These are phyloP conservation scores for Salicornia ramosissima DNA, from an alignment of 148 eudicot genomes.

Conservation along the genomic window DNA sequence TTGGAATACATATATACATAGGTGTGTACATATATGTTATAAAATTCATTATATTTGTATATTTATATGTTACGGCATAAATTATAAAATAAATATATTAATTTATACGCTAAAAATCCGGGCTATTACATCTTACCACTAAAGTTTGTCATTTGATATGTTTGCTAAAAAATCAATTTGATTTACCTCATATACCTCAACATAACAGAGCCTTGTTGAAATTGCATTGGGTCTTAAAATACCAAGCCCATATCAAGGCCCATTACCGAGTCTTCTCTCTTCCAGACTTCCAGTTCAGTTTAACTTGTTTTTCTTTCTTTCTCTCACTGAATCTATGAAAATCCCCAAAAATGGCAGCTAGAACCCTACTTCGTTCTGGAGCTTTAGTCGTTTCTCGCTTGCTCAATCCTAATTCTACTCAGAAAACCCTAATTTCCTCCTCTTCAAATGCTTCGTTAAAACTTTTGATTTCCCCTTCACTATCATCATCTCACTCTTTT, in stretches of 20 bases:
- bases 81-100: no score
- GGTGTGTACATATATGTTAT: no score
- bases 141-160: no score
- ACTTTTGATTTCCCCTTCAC: constrained; percentile 12
- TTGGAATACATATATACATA: no score
- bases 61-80: no score
- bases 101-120: no score
- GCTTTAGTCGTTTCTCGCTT: constrained; percentile 41
- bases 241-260: neutral
- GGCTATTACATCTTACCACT: no score
- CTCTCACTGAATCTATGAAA: no score
- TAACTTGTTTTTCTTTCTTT: neutral
- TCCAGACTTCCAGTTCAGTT: neutral
- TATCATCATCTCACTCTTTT: constrained; percentile 12
- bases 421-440: constrained; percentile 23
- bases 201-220: neutral
- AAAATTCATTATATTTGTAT: no score
- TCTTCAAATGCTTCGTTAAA: constrained; percentile 7
- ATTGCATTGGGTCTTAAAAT: neutral
- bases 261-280: neutral
- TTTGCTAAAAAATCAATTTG: no score
- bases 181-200: neutral
- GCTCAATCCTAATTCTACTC: constrained; percentile 23
- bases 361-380: constrained; percentile 54
- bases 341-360: constrained; percentile 42